Evolutionary conservation across 139 green algal species (phyloP).

Genomic region (Haematococcus sp.): DNA sequence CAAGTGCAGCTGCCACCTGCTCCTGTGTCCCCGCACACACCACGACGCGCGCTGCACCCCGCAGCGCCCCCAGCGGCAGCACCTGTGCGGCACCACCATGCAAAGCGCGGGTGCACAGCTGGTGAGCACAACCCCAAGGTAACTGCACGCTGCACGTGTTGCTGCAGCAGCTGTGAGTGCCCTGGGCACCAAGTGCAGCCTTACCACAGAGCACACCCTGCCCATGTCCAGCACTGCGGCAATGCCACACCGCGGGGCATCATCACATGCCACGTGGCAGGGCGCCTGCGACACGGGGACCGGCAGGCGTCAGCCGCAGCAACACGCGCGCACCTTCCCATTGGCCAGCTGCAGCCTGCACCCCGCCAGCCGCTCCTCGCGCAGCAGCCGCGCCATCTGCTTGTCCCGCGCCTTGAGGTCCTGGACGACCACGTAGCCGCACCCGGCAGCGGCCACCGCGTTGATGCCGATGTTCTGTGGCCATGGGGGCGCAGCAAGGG

Average conservation of each 20-base stretch:
- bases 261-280: no score
- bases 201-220: no score
- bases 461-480: constrained; percentile 70
- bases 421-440: constrained; percentile 38
- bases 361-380: constrained; percentile 66
- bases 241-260: no score
- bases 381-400: constrained; percentile 65
- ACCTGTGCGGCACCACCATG: no score
- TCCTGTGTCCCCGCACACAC: constrained; percentile 11
- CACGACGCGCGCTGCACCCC: constrained; percentile 5
- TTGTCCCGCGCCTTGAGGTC: constrained; percentile 47
- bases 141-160: no score
- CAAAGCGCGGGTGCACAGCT: no score
- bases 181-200: no score
- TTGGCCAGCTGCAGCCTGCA: constrained; percentile 69
- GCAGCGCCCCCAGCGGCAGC: neutral
- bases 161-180: no score
- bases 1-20: constrained; percentile 43
- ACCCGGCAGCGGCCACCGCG: constrained; percentile 42
- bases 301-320: constrained; percentile 56
- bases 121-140: no score
- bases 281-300: no score
- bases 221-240: no score
- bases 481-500: no score
- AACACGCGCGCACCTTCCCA: constrained; percentile 54